Percentiles rank a stretch among this genome's conserved stretches.
Conservation (phyloP, 768 basidiomycete genomes). For the Paxillus ammoniavirescens region DNA sequence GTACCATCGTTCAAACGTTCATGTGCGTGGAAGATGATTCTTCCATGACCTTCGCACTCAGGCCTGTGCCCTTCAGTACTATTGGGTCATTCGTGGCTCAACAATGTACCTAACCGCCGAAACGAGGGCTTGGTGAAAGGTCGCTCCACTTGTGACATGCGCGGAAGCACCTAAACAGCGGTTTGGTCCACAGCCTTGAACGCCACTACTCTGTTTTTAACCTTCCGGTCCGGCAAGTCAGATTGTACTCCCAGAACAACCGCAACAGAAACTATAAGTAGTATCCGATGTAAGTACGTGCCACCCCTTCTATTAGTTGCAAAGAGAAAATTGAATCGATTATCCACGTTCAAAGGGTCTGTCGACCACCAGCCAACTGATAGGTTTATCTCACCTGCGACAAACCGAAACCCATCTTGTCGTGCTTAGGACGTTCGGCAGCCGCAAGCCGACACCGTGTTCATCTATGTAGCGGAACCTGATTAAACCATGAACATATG, state of each 20-base stretch:
- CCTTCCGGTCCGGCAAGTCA: background rate
- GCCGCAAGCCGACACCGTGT: background rate
- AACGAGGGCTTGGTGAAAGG: too few relatives aligned
- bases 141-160: too few relatives aligned
- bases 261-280: too few relatives aligned
- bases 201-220: background rate
- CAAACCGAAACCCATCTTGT: background rate
- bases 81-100: too few relatives aligned
- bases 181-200: background rate
- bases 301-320: background rate
- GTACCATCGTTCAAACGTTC: too few relatives aligned
- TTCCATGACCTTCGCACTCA: too few relatives aligned
- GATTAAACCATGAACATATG: slow-evolving; percentile 11
- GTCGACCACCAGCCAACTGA: background rate
- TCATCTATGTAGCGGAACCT: slow-evolving; percentile 10
- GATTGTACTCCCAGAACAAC: background rate
- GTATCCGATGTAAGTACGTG: background rate
- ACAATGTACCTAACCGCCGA: too few relatives aligned
- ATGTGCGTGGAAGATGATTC: too few relatives aligned
- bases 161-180: background rate
- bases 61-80: too few relatives aligned
- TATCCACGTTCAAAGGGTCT: background rate
- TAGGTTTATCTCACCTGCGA: background rate
- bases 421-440: background rate
- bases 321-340: background rate